Percentiles rank a stretch among this genome's conserved stretches.
Evolutionary conservation across 352 stramenopile genomes (phyloP).

Genomic region (Phytopythium sindhum): DNA sequence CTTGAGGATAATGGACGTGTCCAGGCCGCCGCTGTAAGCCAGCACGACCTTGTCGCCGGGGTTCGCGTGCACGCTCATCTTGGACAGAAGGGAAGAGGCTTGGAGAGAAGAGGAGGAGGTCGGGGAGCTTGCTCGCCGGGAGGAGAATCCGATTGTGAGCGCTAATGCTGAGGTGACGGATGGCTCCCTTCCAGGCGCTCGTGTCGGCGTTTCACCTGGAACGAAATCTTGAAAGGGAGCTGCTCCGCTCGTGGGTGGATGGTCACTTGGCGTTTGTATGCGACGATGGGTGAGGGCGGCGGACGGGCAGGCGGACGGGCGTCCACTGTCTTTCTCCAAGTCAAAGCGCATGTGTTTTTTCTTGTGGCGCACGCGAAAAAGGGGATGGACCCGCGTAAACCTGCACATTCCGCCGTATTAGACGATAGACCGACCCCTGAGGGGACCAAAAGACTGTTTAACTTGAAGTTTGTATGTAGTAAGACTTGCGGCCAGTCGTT

Average conservation of each 20-base stretch:
- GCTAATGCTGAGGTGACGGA: background rate
- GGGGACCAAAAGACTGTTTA: background rate
- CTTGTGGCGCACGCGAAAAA: background rate
- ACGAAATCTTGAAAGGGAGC: background rate
- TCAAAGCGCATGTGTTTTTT: background rate
- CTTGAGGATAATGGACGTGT: conserved; percentile 99
- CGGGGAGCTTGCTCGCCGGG: conserved; percentile 16
- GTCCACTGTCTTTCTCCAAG: conserved; percentile 2
- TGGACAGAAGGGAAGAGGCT: conserved; percentile 6
- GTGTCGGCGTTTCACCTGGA: background rate
- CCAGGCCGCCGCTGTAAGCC: conserved; percentile 96
- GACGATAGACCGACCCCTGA: background rate
- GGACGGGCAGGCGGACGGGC: background rate
- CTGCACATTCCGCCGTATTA: conserved; percentile 7
- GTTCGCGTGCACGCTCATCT: conserved; percentile 71
- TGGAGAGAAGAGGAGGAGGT: background rate
- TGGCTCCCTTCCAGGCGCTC: too few relatives aligned
- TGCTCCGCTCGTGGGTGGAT: background rate
- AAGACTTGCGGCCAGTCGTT: conserved; percentile 5
- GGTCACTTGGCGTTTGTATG: conserved; percentile 7
- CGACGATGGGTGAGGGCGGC: background rate
- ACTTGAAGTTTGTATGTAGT: conserved; percentile 1
- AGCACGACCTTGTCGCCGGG: conserved; percentile 92
- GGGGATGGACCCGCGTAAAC: conserved; percentile 6
- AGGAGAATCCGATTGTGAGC: conserved; percentile 43